Evolutionary conservation across 2,329 filamentous ascomycete species (phyloP), one percentile per base, ranked within the genome.

Genomic region (Nemania sp.): DNA sequence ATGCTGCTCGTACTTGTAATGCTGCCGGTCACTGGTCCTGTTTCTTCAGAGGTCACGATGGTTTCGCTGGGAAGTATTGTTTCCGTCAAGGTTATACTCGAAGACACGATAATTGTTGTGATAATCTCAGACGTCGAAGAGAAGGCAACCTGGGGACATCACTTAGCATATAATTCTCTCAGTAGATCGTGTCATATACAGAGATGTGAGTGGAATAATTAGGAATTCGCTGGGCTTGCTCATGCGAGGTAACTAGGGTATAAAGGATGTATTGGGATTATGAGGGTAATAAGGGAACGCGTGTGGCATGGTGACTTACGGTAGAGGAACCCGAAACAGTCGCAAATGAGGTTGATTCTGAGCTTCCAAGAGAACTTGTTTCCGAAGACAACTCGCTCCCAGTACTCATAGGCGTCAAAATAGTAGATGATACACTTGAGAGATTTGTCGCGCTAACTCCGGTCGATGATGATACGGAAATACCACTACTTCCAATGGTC

Each of bases 21-120:
- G 41, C 64, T 73, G 41, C 29, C 75, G 4, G 73, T 77, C n/a
- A 72, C 52, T 49, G 75, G 62, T 3, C 62, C 74, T 11, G 59
- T 70, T 56, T 64, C 72, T 61, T 70, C 76, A 20, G 74, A 74
- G 20, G 66, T 72, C 47, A 69, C 20, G 5, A 69, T 71, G 5
- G 72, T 73, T 29, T 66, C 67, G 35, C 63, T 73, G n/a, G 62
- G 60, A 20, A 64, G 70, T 29, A 74, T 67, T 3, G 74, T 76
- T 32, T 63, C 51, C 5, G 74, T 74, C 22, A 71, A 43, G 3
- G 67, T 53, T 18, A 61, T 29, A 3, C 71, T 70, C 6, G 73
- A 68, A n/a, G 68, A 73, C 8, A 71, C 13, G 6, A 69, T 73
- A 2, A 70, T 49, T 3, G 66, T 68, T 2, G 73, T 75, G 8